These are phyloP conservation scores for Tillandsia fasciculata DNA, from an alignment of 176 grass and related monocot species.

Conservation along the genomic window DNA sequence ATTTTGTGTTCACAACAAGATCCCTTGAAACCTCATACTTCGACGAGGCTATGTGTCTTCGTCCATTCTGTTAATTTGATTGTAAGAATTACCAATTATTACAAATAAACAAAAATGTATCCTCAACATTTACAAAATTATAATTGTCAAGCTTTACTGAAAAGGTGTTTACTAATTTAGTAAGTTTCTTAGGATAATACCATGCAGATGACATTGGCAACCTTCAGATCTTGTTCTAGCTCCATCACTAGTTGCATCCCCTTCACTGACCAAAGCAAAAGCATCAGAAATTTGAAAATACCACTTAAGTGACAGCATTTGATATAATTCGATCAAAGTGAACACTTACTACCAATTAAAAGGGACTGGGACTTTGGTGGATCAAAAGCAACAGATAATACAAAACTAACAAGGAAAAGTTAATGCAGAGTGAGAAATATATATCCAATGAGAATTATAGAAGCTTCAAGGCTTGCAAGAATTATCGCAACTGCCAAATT, in stretches of 20 bases:
- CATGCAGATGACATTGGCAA: slow-evolving; percentile 94
- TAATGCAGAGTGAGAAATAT: too few relatives aligned
- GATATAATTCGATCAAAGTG: background rate
- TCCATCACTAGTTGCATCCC: slow-evolving; percentile 98
- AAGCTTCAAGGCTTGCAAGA: too few relatives aligned
- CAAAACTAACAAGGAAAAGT: too few relatives aligned
- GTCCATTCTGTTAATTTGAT: slow-evolving; percentile 64
- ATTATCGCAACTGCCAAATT: too few relatives aligned
- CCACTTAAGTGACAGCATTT: background rate
- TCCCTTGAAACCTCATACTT: slow-evolving; percentile 93
- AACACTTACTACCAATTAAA: background rate
- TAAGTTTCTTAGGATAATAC: slow-evolving; percentile 29
- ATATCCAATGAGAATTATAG: too few relatives aligned
- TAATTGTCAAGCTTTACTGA: background rate
- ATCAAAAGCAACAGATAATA: too few relatives aligned
- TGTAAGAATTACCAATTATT: background rate
- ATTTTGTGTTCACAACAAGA: slow-evolving; percentile 97
- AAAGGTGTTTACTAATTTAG: background rate
- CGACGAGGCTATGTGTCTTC: slow-evolving; percentile 73
- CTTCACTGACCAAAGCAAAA: slow-evolving; percentile 75
- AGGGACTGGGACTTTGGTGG: background rate
- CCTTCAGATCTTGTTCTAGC: slow-evolving; percentile 94
- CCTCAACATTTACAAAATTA: background rate
- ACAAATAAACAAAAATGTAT: background rate
- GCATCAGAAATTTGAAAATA: background rate